These are phyloP conservation scores for Phyllosticta citriasiana DNA, from an alignment of 2,329 filamentous ascomycete genomes.

Conservation along the genomic window DNA sequence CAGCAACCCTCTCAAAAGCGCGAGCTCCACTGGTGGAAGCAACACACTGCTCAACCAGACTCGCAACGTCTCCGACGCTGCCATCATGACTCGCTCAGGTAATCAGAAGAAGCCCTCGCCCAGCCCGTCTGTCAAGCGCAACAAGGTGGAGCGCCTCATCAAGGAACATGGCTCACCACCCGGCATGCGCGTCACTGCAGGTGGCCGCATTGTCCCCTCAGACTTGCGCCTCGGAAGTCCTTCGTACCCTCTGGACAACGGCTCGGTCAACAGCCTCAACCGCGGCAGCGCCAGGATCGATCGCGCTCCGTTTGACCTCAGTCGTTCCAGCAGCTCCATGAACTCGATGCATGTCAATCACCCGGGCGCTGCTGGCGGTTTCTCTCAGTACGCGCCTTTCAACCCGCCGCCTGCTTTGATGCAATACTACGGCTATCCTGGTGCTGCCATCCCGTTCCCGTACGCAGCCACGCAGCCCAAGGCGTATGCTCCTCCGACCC, in stretches of 20 bases:
- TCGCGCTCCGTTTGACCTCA: slow-evolving; percentile 1
- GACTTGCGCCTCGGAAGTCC: slow-evolving; percentile 26
- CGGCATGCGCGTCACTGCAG: slow-evolving; percentile 41
- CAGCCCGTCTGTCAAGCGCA: slow-evolving; percentile 40
- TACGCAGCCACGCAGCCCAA: neutral
- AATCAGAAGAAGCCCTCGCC: slow-evolving; percentile 34
- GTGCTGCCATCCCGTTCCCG: neutral
- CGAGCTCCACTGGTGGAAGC: neutral
- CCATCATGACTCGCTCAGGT: neutral
- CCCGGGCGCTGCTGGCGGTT: neutral
- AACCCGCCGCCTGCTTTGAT: neutral
- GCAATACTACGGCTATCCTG: neutral
- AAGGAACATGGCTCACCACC: slow-evolving; percentile 43
- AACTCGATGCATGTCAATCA: neutral
- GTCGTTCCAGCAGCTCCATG: slow-evolving; percentile 8
- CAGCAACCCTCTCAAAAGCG: neutral
- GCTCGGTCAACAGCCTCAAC: neutral
- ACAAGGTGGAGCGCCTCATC: slow-evolving; percentile 39
- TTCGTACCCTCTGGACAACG: slow-evolving; percentile 21
- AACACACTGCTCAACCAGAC: neutral
- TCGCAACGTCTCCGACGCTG: neutral
- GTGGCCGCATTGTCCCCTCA: slow-evolving; percentile 42
- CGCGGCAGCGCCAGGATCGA: neutral
- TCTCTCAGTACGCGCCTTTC: neutral
- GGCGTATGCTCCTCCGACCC: neutral